Evolutionary conservation across 345 rosid species (phyloP), one percentile per base, ranked within the genome.

Genomic region (Lepidium sativum): DNA sequence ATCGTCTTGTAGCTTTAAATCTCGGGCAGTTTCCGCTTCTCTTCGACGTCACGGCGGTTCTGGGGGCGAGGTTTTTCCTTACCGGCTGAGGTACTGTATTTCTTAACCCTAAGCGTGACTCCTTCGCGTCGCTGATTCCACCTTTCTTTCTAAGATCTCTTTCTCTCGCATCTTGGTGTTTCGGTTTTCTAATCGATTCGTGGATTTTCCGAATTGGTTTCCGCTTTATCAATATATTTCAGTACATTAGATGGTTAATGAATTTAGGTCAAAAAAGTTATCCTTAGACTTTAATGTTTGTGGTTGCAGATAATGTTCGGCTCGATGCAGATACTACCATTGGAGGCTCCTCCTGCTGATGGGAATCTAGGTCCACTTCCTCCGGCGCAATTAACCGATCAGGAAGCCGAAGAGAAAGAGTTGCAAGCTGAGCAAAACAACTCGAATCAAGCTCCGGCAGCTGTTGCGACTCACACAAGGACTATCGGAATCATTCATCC

Each of bases 401-500:
- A 74, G 43, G 71, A 69, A 52, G 56, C 35, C 39, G 82, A 77
- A 48, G 91, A 83, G 52, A 69, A 11, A 20, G 63, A 65, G 6
- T 50, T 41, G 32, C 77, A 59, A 77, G 86, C 80, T 17, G 87
- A 83, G 63, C 81, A 68, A 43, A 66, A 38, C 43, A 78, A 60
- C 34, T 75, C 73, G 5, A 75, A 71, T 23, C 72, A 60, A 40
- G 75, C 64, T 43, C 79, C 78, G 4, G 80, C 74, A 5, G 74
- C 89, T 2, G 80, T 87, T 27, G 86, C 95, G 1, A 87, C 89
- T 35, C 97, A 90, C 76, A 84, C 97, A 0, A 81, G 73, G 67
- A 69, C 92, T n/a, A 86, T 91, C 7, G 96, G 97, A 47, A 91
- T 91, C 29, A 86, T 91, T 42, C 82, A 91, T 55, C 97, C 92